These are phyloP conservation scores for Fusarium guadeloupense DNA, from an alignment of 2,329 filamentous ascomycete species.

Conservation along the genomic window DNA sequence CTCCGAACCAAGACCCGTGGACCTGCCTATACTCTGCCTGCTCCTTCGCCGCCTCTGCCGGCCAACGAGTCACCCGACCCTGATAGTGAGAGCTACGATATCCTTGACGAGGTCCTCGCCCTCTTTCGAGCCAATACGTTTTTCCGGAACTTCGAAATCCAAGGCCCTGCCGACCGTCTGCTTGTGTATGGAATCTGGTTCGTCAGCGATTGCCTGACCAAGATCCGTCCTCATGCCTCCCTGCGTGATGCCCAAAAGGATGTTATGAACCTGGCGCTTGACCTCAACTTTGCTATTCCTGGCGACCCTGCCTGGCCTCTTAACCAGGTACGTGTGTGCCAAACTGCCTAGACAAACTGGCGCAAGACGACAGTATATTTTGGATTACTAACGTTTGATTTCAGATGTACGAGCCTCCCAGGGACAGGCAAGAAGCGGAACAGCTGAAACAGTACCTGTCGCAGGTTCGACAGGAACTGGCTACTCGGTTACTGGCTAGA, in stretches of 20 bases:
- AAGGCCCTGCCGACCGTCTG: constrained; percentile 91
- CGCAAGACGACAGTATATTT: not conserved
- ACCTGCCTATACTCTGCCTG: constrained; percentile 86
- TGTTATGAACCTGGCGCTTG: constrained; percentile 88
- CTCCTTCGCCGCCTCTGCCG: constrained; percentile 65
- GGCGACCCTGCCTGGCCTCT: constrained; percentile 92
- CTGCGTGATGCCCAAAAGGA: constrained; percentile 73
- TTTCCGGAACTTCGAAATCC: constrained; percentile 99
- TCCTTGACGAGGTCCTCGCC: constrained; percentile 89
- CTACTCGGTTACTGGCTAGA: constrained; percentile 80
- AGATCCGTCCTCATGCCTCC: constrained; percentile 80
- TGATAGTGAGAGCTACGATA: constrained; percentile 93
- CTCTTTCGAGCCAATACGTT: constrained; percentile 98
- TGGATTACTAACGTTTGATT: constrained; percentile 10
- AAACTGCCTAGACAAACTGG: constrained; percentile 2
- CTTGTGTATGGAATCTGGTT: constrained; percentile 97
- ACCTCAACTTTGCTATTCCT: constrained; percentile 91
- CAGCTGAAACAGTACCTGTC: constrained; percentile 86
- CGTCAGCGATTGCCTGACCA: constrained; percentile 87
- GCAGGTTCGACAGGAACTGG: constrained; percentile 93
- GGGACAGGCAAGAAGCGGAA: constrained; percentile 89
- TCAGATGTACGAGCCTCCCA: constrained; percentile 87
- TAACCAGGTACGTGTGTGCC: constrained; percentile 72
- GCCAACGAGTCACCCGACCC: constrained; percentile 76
- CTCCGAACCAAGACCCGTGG: constrained; percentile 94